Evolutionary conservation across 1,284 basidiomycete species (phyloP).

Genomic region (Cutaneotrichosporon sp.): DNA sequence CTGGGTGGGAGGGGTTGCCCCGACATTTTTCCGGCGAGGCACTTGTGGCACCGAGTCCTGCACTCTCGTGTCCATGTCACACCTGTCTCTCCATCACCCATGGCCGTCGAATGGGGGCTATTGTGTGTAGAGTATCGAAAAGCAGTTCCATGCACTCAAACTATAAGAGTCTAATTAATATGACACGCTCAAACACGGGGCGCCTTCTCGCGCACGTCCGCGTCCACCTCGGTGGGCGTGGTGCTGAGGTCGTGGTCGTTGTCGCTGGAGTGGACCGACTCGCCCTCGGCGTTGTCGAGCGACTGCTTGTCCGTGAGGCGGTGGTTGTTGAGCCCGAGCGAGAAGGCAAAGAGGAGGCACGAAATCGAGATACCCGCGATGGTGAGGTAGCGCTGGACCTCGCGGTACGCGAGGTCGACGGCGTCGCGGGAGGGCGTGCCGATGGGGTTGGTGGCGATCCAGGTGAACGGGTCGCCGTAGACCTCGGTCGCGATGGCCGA

Average conservation of each 20-base stretch:
- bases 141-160: too few species aligned
- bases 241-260: not conserved
- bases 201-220: not conserved
- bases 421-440: constrained; percentile 49
- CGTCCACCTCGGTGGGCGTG: not conserved
- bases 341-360: constrained; percentile 30
- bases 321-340: constrained; percentile 35
- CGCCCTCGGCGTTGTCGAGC: constrained; percentile 33
- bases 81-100: too few species aligned
- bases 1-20: too few species aligned
- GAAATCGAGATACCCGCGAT: constrained; percentile 47
- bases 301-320: constrained; percentile 42
- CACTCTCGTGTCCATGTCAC: too few species aligned
- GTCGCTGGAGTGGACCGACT: constrained; percentile 1
- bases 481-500: constrained; percentile 38
- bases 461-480: constrained; percentile 47
- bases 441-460: constrained; percentile 39
- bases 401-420: constrained; percentile 38
- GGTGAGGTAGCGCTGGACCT: constrained; percentile 44
- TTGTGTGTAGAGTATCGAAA: too few species aligned
- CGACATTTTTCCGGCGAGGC: too few species aligned
- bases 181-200: too few species aligned
- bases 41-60: too few species aligned
- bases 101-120: too few species aligned
- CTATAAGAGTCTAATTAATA: not conserved